phyloP scores from a whole-genome alignment of 2,329 filamentous ascomycete species.

The Incumbomyces lentus region DNA sequence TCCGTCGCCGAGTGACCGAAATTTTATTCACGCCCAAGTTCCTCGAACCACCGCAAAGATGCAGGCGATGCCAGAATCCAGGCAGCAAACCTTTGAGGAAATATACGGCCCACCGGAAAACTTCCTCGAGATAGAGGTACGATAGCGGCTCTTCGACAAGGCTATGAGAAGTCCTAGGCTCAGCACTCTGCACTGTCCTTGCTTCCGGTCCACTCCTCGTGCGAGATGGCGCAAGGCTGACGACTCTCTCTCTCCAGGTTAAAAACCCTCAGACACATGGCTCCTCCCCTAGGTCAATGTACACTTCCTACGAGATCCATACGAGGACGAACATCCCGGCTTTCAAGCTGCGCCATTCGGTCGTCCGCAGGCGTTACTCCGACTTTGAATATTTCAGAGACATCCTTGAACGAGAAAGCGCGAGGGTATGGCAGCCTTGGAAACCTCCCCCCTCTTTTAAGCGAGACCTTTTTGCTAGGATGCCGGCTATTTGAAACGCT shows the following conservation, averaged over 20 bases:
- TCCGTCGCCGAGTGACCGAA: too few species aligned
- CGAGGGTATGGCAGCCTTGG: slow-evolving; percentile 26
- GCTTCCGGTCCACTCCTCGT: slow-evolving; percentile 7
- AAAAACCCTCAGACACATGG: slow-evolving; percentile 89
- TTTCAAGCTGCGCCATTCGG: slow-evolving; percentile 85
- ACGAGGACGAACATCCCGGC: slow-evolving; percentile 98
- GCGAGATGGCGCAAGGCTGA: background rate
- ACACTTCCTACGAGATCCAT: slow-evolving; percentile 97
- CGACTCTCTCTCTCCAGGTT: slow-evolving; percentile 49
- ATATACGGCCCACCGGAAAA: slow-evolving; percentile 98
- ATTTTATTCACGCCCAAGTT: background rate
- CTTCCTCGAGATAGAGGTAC: slow-evolving; percentile 93
- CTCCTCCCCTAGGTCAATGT: slow-evolving; percentile 79
- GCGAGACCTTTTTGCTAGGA: too few species aligned
- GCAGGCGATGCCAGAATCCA: slow-evolving; percentile 57
- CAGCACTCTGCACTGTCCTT: background rate
- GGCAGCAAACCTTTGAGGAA: slow-evolving; percentile 94
- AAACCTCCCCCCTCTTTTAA: too few species aligned
- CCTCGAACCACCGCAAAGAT: slow-evolving; percentile 30
- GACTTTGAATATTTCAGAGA: slow-evolving; percentile 99
- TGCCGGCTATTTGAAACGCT: too few species aligned
- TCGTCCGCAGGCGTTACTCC: slow-evolving; percentile 85
- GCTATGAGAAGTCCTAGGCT: background rate
- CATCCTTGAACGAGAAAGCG: slow-evolving; percentile 89
- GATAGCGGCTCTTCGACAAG: slow-evolving; percentile 15